A percentile compares a stretch with the other conserved stretches of the same genome.
Conservation (phyloP, 2,329 filamentous ascomycete species). For the Fusarium anguioides region DNA sequence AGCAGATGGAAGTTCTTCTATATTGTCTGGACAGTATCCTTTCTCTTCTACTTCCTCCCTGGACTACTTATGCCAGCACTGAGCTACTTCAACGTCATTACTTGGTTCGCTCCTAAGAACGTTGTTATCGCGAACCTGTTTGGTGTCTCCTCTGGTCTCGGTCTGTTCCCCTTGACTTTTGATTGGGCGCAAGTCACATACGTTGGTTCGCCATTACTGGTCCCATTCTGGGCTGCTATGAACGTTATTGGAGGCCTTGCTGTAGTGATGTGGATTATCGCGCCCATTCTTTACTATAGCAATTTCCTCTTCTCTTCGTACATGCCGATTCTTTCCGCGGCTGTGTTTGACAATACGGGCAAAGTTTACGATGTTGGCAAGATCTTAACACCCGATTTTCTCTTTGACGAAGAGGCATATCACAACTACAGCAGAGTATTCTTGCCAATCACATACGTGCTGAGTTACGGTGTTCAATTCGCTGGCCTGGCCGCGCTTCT, state of each 20-base stretch:
- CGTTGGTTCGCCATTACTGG: constrained; percentile 85
- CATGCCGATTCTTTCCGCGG: constrained; percentile 85
- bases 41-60: constrained; percentile 86
- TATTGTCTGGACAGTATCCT: constrained; percentile 75
- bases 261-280: constrained; percentile 85
- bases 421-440: constrained; percentile 85
- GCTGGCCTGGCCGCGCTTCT: constrained; percentile 82
- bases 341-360: constrained; percentile 87
- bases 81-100: constrained; percentile 89
- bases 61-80: constrained; percentile 84
- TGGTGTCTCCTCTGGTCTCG: constrained; percentile 84
- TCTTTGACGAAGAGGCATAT: constrained; percentile 83
- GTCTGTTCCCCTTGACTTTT: constrained; percentile 86
- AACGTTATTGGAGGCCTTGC: constrained; percentile 85
- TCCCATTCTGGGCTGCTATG: constrained; percentile 87
- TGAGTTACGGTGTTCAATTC: constrained; percentile 89
- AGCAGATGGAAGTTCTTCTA: constrained; percentile 88
- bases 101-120: constrained; percentile 88
- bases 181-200: constrained; percentile 93
- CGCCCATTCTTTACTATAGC: constrained; percentile 82
- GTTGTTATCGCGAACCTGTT: constrained; percentile 90
- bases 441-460: constrained; percentile 85
- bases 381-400: constrained; percentile 80
- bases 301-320: constrained; percentile 85
- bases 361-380: constrained; percentile 83